Base-by-base conservation (phyloP, 1,284 basidiomycete genomes). In the Ustilago cynodontis region DNA sequence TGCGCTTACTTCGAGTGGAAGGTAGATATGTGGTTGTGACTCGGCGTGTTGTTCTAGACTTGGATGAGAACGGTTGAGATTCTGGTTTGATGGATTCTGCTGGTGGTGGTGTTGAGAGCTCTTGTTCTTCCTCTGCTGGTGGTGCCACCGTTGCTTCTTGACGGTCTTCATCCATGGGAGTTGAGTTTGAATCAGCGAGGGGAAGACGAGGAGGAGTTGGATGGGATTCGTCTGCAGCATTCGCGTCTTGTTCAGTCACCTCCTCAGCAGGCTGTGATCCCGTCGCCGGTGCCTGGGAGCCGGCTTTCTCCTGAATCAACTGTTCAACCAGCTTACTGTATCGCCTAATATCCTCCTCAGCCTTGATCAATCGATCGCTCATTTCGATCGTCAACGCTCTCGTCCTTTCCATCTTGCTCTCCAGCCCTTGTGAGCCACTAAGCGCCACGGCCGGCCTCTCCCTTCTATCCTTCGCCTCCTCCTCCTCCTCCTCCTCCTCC, bases 381-480 rank as follows among this genome's bases (percentile, higher is more conserved):
- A 77, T 37, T n/a, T 71, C 63, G 26, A 72, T 69, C 10, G 70
- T 67, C 39, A 77, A 49, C 16, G 69, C 66, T n/a, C 74, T 59
- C 0, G 74, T 77, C 11, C 53, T 18, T 37, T 77, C 74, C 61
- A 77, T 65, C 63, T 72, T 77, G 4, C 22, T 51, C 20, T 65
- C 59, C 43, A 31, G 31, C n/a, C 29, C 58, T 10, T 13, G 52
- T 7, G 29, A 31, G 14, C 31, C 14, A 33, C 51, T 50, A 26
- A 53, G 24, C 29, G 31, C 3, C n/a, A 45, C 29, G 18, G 20
- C 20, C 24, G 20, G 28, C 54, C 47, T 16, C 14, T 41, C 28
- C 28, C 54, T n/a, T 20, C 3, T n/a, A 20, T 24, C 26, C 31
- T 9, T 24, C 11, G 7, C 50, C 20, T 24, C 50, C 1, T 45